Base-by-base conservation (phyloP, 2,329 filamentous ascomycete species). In the Botrytis sinoallii region DNA sequence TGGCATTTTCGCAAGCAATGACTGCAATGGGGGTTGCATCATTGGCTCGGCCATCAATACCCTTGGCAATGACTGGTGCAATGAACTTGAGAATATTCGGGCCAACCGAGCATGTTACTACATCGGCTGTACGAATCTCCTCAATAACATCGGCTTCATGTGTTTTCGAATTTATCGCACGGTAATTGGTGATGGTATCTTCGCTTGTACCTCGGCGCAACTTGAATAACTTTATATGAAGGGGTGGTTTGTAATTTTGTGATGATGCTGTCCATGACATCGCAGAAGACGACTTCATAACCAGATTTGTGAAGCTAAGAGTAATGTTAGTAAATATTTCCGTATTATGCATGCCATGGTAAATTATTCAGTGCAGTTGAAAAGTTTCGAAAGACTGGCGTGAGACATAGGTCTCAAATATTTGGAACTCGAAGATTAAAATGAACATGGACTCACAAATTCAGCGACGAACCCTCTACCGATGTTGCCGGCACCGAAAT, bases 1-100 rank as follows among this genome's bases (percentile, higher is more conserved):
- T 98, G 82, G 94, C 94, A 84, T 99, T 99, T 86, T 99, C 96
- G 84, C 96, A 99, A 74, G 96, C 96, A 84, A 99, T 97, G 81
- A 99, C 93, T 35, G 95, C 91, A 60, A 98, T 84, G 12, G 95
- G 95, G 76, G 88, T 88, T 72, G 83, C 81, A 61, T 87, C 85
- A 22, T 83, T 81, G n/a, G 90, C 87, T 77, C 96, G 92, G 77
- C 88, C 88, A 82, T 95, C 91, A 77, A 99, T 93, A 78, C 93
- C 96, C 87, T 97, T 96, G 81, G 95, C 95, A 79, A 99, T 97
- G 79, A 95, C 92, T 38, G 95, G 93, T 65, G 96, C 96, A 81
- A 99, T 96, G 84, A 97, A 98, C 85, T 93, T 95, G 81, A 99
- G 92, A 81, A 99, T 92, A 84, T 95, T 97, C 79, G 96, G 96